These are phyloP conservation scores for Ilyonectria sp. DNA, from an alignment of 2,329 filamentous ascomycete species.

Conservation along the genomic window DNA sequence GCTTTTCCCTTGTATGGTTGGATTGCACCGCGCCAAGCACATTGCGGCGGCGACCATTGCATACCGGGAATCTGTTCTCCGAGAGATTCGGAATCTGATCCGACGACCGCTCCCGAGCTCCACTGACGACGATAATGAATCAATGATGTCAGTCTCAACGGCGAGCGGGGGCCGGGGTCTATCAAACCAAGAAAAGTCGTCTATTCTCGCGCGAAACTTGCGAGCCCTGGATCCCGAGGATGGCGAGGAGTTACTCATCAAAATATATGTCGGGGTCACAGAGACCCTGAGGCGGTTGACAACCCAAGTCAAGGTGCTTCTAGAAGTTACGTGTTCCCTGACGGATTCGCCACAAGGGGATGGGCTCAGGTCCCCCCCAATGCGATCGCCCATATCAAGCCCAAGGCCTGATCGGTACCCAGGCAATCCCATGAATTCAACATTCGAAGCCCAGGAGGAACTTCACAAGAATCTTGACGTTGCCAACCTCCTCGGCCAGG, in stretches of 20 bases:
- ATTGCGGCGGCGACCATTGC: conserved; percentile 85
- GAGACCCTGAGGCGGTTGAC: conserved; percentile 89
- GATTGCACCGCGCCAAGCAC: conserved; percentile 86
- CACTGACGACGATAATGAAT: conserved; percentile 93
- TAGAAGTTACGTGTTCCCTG: conserved; percentile 90
- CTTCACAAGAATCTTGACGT: conserved; percentile 84
- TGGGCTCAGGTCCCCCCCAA: conserved; percentile 63
- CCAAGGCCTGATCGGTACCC: conserved; percentile 57
- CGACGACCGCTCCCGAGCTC: conserved; percentile 90
- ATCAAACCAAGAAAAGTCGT: conserved; percentile 90
- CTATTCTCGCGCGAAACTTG: conserved; percentile 88
- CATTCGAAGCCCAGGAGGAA: conserved; percentile 77
- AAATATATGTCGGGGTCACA: conserved; percentile 88
- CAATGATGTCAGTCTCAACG: conserved; percentile 88
- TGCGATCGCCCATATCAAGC: conserved; percentile 68
- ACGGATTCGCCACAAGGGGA: conserved; percentile 59
- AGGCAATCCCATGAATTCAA: conserved; percentile 38
- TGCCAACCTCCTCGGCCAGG: conserved; percentile 82
- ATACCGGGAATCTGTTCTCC: conserved; percentile 86
- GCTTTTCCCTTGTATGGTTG: conserved; percentile 79
- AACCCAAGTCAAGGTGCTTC: conserved; percentile 92
- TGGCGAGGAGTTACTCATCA: conserved; percentile 85
- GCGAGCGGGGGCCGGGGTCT: conserved; percentile 76
- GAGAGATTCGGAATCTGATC: conserved; percentile 90
- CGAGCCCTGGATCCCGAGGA: conserved; percentile 86